phyloP scores from a whole-genome alignment of 148 eudicot genomes.

The Rhododendron molle region DNA sequence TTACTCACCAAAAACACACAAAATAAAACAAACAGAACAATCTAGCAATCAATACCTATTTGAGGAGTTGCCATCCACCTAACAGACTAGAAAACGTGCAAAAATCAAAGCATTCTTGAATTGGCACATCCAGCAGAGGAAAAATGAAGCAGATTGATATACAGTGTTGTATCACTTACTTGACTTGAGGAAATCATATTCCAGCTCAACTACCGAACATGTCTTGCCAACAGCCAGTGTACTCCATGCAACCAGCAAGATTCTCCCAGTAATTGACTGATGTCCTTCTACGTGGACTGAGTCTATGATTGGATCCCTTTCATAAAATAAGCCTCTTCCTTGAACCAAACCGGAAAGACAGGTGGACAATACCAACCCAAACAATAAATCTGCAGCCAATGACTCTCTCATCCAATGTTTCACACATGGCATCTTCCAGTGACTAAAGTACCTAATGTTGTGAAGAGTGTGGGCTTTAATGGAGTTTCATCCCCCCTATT shows the following conservation, averaged over 20 bases:
- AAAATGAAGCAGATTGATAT: slow-evolving; percentile 11
- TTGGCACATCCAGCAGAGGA: slow-evolving; percentile 4
- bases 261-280: slow-evolving; percentile 15
- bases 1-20: neutral
- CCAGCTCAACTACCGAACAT: slow-evolving; percentile 24
- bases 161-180: slow-evolving; percentile 21
- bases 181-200: slow-evolving; percentile 21
- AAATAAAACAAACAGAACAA: neutral
- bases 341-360: slow-evolving; percentile 1
- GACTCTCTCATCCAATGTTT: neutral
- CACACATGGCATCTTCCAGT: neutral
- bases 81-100: neutral
- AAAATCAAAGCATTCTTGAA: neutral
- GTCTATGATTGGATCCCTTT: neutral
- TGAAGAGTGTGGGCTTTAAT: neutral
- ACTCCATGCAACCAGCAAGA: slow-evolving; percentile 10
- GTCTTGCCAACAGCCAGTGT: slow-evolving; percentile 18
- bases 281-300: slow-evolving; percentile 5
- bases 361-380: neutral
- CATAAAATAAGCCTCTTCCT: slow-evolving; percentile 4
- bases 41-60: neutral
- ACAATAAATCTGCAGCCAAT: neutral
- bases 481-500: neutral
- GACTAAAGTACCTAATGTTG: neutral
- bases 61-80: neutral